A percentile compares a stretch with the other conserved stretches of the same genome.
These are phyloP conservation scores for Stephania japonica DNA, from an alignment of 164 flowering plant genomes.

Conservation along the genomic window DNA sequence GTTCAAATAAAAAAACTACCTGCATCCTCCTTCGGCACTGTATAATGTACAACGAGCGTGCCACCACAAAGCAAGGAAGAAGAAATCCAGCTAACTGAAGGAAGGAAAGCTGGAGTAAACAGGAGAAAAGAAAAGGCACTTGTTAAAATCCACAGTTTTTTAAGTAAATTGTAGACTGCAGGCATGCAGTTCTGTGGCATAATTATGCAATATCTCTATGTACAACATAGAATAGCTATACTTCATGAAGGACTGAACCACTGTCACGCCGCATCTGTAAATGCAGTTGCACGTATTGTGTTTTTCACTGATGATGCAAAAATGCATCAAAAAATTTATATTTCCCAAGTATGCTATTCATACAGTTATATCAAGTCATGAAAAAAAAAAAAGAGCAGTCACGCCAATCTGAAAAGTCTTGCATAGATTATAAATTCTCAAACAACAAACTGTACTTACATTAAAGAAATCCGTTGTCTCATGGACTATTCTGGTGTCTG, in stretches of 20 bases:
- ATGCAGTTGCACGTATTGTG: no score
- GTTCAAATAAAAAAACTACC: slow-evolving; percentile 23
- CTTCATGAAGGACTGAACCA: neutral
- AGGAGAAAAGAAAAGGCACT: slow-evolving; percentile 15
- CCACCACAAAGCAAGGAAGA: slow-evolving; percentile 60
- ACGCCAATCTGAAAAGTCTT: neutral
- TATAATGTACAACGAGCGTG: slow-evolving; percentile 43
- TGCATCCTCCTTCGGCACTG: slow-evolving; percentile 60
- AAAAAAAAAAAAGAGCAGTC: neutral
- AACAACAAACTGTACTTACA: slow-evolving; percentile 27
- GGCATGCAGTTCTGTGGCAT: neutral
- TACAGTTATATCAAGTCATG: neutral
- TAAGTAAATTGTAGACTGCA: neutral
- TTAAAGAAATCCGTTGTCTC: slow-evolving; percentile 39
- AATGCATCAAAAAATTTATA: no score
- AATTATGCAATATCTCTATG: neutral
- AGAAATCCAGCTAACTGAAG: slow-evolving; percentile 67
- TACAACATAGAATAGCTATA: neutral
- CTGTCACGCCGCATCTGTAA: no score
- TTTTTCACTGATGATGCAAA: no score
- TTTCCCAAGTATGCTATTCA: neutral
- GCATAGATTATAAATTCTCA: neutral
- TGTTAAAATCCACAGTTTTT: neutral
- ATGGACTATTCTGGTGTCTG: slow-evolving; percentile 40
- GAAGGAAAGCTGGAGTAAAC: slow-evolving; percentile 41